Evolutionary conservation across 768 basidiomycete genomes (phyloP).

Genomic region (Tubosaeta brunneosetosa): DNA sequence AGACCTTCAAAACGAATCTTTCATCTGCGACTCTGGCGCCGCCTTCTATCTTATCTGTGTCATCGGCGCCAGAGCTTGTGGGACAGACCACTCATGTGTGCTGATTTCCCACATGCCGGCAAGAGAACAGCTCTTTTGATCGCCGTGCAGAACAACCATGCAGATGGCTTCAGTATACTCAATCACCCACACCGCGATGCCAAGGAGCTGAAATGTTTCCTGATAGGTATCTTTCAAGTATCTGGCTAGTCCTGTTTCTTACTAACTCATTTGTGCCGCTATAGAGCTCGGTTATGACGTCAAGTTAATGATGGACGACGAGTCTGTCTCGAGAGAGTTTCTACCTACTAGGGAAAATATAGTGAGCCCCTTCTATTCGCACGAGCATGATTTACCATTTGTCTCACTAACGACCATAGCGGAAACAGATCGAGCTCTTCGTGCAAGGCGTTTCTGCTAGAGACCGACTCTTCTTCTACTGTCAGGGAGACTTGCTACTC

Average conservation of each 20-base stretch:
- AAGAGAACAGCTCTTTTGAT: slow-evolving; percentile 24
- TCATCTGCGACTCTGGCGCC: too few relatives aligned
- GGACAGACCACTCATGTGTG: slow-evolving; percentile 4
- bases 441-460: slow-evolving; percentile 41
- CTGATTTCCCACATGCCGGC: neutral
- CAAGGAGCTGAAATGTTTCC: slow-evolving; percentile 8
- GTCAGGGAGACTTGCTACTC: slow-evolving; percentile 27
- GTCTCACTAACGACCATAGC: slow-evolving; percentile 23
- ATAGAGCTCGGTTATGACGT: slow-evolving; percentile 43
- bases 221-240: slow-evolving; percentile 18
- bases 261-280: neutral
- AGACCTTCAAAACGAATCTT: too few relatives aligned
- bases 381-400: neutral
- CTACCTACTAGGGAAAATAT: slow-evolving; percentile 44
- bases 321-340: slow-evolving; percentile 18
- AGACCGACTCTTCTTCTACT: slow-evolving; percentile 56
- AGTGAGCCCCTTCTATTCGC: slow-evolving; percentile 26
- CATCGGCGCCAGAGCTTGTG: neutral
- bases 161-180: slow-evolving; percentile 1
- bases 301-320: slow-evolving; percentile 39
- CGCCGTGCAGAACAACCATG: slow-evolving; percentile 10
- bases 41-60: neutral
- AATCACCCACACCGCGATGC: slow-evolving; percentile 15
- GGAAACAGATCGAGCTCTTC: slow-evolving; percentile 39
- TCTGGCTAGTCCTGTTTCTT: neutral